Evolutionary conservation across 208 protist species (phyloP), one percentile per base, ranked within the genome.

Genomic region (Trypanosoma rangeli): DNA sequence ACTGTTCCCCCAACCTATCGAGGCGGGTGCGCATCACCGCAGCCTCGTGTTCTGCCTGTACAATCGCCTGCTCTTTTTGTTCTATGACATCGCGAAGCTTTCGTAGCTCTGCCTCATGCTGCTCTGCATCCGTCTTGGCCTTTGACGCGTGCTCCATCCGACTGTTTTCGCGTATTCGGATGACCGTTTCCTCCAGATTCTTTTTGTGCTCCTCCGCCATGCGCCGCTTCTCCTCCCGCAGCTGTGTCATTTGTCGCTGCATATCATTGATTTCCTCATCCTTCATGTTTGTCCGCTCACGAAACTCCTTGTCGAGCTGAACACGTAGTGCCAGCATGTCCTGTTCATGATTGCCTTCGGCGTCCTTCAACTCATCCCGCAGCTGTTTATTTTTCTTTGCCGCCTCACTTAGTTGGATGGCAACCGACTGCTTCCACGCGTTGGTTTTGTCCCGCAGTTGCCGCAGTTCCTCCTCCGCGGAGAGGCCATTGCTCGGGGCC

Each of bases 371-470:
- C 52, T 92, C 83, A 28, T 94, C 86, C 24, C 86, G 84, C 39
- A 94, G 73, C 42, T 73, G 71, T 35, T 89, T 84, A 71, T 92
- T 94, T 39, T 94, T 94, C 50, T 62, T 70, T 2, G 83, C 75
- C 12, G 86, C 85, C 29, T 90, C 83, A 48, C 74, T 74, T 13
- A 94, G 71, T 60, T 94, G 86, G 4, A 73, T 22, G 10, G 80
- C 71, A 22, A 89, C 89, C 16, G 80, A 78, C 46, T 77, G 64
- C 63, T 92, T 91, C 89, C 85, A 93, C 52, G 60, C 44, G 20
- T 64, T 67, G 35, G 74, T 91, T 52, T 91, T 87, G 28, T 68
- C 64, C 31, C 83, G 72, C 42, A 92, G 62, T 35, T 81, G 61
- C 1, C 61, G 55, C 18, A 88, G 67, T 62, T 90, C 56, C 42